Evolutionary conservation across 345 rosid species (phyloP).

Genomic region (Citrus medica): DNA sequence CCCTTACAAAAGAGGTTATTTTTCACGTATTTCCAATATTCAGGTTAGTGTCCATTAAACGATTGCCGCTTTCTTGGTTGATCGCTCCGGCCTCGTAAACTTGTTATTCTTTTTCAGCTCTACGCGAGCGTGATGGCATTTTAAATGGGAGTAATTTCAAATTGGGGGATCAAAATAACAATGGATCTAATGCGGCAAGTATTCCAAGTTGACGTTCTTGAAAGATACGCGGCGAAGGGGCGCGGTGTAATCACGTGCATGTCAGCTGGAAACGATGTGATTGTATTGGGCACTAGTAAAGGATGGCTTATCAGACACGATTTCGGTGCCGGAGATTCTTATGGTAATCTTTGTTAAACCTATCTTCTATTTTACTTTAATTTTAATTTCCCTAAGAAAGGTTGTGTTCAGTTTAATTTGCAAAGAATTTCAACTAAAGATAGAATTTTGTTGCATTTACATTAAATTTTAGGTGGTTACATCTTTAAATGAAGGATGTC

Average conservation of each 20-base stretch:
- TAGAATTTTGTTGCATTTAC: background rate
- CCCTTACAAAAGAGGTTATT: background rate
- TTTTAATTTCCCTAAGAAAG: background rate
- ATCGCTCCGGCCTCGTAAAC: background rate
- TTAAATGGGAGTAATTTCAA: background rate
- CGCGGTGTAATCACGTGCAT: conserved; percentile 85
- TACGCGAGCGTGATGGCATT: background rate
- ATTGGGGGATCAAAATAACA: background rate
- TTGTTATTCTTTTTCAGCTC: background rate
- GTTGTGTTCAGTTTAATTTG: background rate
- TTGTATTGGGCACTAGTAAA: conserved; percentile 83
- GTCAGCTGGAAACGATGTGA: conserved; percentile 98
- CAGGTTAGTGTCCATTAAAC: background rate
- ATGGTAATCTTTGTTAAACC: conserved; percentile 34
- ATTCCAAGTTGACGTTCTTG: conserved; percentile 84
- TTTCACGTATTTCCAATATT: background rate
- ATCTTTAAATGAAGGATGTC: background rate
- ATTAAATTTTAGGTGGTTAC: background rate
- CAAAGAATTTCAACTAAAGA: background rate
- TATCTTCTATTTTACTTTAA: background rate
- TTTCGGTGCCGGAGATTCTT: conserved; percentile 77
- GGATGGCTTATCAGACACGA: conserved; percentile 95
- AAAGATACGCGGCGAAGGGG: conserved; percentile 86
- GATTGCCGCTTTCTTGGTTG: background rate
- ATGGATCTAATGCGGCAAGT: conserved; percentile 85